Percentiles rank a stretch among this genome's conserved stretches.
Conservation (phyloP, 768 basidiomycete species). For the Psilocybe cyanescens region DNA sequence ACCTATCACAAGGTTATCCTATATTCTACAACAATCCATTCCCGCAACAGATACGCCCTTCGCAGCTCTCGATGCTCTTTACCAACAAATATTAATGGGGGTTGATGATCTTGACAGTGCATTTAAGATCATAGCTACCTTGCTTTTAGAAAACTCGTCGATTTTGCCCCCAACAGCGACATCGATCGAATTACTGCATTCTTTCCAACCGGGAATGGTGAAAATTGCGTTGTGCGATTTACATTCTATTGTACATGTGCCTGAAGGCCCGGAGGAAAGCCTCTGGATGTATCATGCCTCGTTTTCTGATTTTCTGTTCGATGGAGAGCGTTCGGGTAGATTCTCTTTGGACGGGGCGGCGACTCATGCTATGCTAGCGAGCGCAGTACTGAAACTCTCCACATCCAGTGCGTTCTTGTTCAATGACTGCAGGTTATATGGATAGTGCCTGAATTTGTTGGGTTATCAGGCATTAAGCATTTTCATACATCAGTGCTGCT, state of each 20-base stretch:
- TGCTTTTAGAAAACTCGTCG: no score
- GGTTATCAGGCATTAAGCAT: no score
- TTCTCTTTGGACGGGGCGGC: conserved; percentile 5
- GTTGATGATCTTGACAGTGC: no score
- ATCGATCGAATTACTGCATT: neutral
- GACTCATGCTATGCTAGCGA: neutral
- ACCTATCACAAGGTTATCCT: conserved; percentile 15
- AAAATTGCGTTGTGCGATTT: neutral
- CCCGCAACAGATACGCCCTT: conserved; percentile 6
- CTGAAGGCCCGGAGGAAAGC: neutral
- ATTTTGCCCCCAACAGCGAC: neutral
- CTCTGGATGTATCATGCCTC: conserved; percentile 14
- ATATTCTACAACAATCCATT: conserved; percentile 12
- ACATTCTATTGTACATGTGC: conserved; percentile 5
- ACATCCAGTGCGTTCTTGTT: no score
- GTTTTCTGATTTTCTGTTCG: conserved; percentile 8
- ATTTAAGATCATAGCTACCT: no score
- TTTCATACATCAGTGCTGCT: no score
- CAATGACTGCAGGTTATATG: no score
- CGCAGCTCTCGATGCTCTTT: neutral
- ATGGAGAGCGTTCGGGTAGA: conserved; percentile 6
- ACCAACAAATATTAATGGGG: no score
- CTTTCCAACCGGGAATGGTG: neutral
- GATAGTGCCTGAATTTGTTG: no score
- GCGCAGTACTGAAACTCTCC: no score